Conservation (phyloP, 768 basidiomycete species). For the Coprinellus micaceus region DNA sequence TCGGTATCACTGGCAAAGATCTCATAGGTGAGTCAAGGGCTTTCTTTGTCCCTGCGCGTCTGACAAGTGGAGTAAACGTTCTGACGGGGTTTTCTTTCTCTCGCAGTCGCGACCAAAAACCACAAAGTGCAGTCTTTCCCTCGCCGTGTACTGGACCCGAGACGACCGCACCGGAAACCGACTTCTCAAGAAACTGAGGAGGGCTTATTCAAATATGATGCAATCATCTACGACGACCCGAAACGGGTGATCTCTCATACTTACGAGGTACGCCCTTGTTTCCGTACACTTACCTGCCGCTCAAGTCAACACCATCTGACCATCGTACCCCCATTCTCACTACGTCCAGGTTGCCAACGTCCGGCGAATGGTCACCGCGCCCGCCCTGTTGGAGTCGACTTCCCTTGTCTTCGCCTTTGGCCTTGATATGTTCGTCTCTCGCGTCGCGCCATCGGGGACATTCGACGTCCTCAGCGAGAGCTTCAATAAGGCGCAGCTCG, state of each 20-base stretch:
- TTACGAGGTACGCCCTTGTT: constrained; percentile 34
- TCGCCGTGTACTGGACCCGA: constrained; percentile 72
- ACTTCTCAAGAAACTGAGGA: constrained; percentile 82
- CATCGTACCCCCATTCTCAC: neutral
- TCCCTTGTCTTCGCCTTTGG: constrained; percentile 85
- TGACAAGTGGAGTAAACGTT: neutral
- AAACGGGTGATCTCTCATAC: constrained; percentile 46
- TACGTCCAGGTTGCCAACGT: constrained; percentile 60
- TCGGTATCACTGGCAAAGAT: constrained; percentile 84
- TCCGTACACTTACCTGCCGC: neutral
- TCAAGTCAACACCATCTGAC: neutral
- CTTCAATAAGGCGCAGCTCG: constrained; percentile 91
- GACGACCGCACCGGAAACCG: constrained; percentile 72
- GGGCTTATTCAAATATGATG: constrained; percentile 80
- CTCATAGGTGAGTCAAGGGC: constrained; percentile 67
- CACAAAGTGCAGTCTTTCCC: constrained; percentile 75
- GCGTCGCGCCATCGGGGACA: constrained; percentile 80
- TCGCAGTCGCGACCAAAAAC: constrained; percentile 70
- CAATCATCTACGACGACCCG: constrained; percentile 71
- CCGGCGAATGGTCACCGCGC: constrained; percentile 69
- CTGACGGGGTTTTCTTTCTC: neutral
- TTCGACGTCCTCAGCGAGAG: constrained; percentile 90
- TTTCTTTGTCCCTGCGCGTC: neutral
- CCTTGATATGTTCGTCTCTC: constrained; percentile 84
- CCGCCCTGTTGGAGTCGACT: constrained; percentile 87